phyloP scores from a whole-genome alignment of 805 yeast species.

The Candida railenensis region DNA sequence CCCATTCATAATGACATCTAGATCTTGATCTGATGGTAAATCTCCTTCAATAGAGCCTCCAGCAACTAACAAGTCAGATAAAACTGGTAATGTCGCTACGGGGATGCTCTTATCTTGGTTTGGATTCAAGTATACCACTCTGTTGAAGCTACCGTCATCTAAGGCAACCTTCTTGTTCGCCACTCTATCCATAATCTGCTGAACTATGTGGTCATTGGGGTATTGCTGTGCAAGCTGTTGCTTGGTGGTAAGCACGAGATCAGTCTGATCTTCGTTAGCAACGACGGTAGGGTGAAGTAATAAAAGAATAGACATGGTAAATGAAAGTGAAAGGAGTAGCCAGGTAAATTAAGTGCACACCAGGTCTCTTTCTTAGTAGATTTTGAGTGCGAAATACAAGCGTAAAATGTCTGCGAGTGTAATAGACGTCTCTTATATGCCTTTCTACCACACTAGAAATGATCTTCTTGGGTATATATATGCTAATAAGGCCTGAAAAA shows the following conservation, averaged over 20 bases:
- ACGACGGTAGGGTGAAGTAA: conserved; percentile 69
- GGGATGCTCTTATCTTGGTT: conserved; percentile 49
- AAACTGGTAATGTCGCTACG: conserved; percentile 34
- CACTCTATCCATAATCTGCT: conserved; percentile 58
- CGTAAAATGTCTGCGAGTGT: no score
- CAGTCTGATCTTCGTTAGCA: conserved; percentile 41
- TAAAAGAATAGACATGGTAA: conserved; percentile 32
- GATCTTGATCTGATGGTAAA: conserved; percentile 46
- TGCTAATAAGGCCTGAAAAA: no score
- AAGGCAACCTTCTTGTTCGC: conserved; percentile 47
- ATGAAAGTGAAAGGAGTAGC: neutral
- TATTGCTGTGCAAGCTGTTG: conserved; percentile 20
- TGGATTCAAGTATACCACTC: conserved; percentile 58
- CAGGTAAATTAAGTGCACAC: neutral
- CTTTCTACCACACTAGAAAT: neutral
- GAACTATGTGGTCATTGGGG: conserved; percentile 34
- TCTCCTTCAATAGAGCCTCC: conserved; percentile 55
- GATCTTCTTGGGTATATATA: no score
- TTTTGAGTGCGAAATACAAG: neutral
- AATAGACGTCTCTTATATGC: no score
- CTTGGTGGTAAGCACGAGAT: conserved; percentile 42
- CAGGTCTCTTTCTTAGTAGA: neutral
- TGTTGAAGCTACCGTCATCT: conserved; percentile 34
- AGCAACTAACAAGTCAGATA: conserved; percentile 38
- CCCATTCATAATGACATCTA: conserved; percentile 69